Evolutionary conservation across 495 filamentous ascomycete genomes (phyloP), one percentile per base, ranked within the genome.

Genomic region (Immersiella caudata): DNA sequence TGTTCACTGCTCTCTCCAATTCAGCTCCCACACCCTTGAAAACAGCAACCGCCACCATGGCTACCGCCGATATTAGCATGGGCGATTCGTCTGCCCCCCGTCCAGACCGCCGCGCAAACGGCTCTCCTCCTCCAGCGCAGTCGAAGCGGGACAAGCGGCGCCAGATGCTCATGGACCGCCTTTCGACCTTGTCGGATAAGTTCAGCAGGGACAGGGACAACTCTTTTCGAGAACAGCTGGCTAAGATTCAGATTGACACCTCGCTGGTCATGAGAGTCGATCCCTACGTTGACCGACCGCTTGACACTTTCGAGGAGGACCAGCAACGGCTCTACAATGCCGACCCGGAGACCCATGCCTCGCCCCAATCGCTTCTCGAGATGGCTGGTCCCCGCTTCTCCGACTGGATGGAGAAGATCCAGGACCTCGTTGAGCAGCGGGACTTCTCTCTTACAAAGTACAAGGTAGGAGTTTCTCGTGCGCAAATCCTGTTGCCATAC

Each of bases 131-230:
- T 3, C 69, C 74, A 0, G 50, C 72, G 1, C 74, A 76, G 67
- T 92, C 93, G 4, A 99, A 99, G 82, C 87, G 92, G 71, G 94
- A 98, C 81, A 95, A 96, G 75, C 87, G 91, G 67, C 89, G 94
- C 62, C 90, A 90, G 66, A 84, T 86, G 60, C 84, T 98, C 61
- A 83, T 86, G 29, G 94, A 96, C 46, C 88, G 89, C 35, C 85
- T 97, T 25, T 81, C 84, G 21, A 84, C 89, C 55, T 86, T 97
- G 69, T 88, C 88, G 25, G 86, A 86, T 60, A 86, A 88, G 67
- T 93, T 96, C 80, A 84, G 86, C 64, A 88, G 90, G 63, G 92
- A 96, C 74, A 88, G 91, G 60, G 93, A 97, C 73, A 81, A 83
- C 54, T 86, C 93, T 70, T 99, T 96, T 79, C 90, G 93, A 61